A percentile compares a stretch with the other conserved stretches of the same genome.
These are phyloP conservation scores for Gomphus sp. DNA, from an alignment of 1,284 basidiomycete species.

Conservation along the genomic window DNA sequence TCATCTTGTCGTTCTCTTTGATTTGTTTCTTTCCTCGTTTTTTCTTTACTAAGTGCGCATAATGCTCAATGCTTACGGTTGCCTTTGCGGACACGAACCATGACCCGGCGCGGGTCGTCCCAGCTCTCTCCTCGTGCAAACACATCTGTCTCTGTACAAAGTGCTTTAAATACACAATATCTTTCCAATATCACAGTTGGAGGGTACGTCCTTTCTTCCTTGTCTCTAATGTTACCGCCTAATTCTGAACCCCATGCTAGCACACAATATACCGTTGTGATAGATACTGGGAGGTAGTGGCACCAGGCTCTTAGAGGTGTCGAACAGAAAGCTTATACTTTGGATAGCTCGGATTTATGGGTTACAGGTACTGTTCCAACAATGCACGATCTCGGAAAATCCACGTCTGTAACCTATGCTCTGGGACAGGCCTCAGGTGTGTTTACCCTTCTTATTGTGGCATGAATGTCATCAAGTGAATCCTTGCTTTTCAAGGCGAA, in stretches of 20 bases:
- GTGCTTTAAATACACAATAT: conserved; percentile 5
- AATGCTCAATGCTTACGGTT: background rate
- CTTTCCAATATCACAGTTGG: conserved; percentile 7
- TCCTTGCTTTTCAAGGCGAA: conserved; percentile 31
- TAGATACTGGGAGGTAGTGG: conserved; percentile 10
- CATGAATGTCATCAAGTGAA: conserved; percentile 2
- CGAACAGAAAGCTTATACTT: background rate
- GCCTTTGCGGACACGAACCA: background rate
- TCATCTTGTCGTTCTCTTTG: background rate
- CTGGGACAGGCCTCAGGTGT: conserved; percentile 56
- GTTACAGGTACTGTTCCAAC: conserved; percentile 38
- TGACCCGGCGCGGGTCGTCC: background rate
- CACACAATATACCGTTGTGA: background rate
- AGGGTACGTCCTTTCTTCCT: background rate
- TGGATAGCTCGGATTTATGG: conserved; percentile 48
- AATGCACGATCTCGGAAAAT: conserved; percentile 45
- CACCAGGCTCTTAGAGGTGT: background rate
- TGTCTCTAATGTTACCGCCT: background rate
- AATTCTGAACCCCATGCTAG: background rate
- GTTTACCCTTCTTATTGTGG: conserved; percentile 14
- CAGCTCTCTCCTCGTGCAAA: conserved; percentile 1
- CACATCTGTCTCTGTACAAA: background rate
- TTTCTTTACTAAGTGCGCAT: background rate
- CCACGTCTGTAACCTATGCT: conserved; percentile 52
- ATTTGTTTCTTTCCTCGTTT: background rate